Evolutionary conservation across 208 protist genomes (phyloP), one percentile per base, ranked within the genome.

Genomic region (Acanthamoeba comandoni): DNA sequence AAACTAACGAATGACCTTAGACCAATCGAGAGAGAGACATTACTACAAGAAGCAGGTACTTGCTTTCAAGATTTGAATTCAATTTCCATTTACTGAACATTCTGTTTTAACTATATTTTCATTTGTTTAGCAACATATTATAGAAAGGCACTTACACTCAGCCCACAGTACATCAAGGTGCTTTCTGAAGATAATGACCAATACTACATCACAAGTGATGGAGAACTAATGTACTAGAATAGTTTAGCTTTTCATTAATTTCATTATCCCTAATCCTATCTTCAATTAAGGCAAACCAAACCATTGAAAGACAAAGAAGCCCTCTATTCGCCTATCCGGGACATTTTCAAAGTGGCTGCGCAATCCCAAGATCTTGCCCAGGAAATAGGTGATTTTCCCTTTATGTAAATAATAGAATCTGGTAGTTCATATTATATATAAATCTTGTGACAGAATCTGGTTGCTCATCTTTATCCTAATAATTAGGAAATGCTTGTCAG

Each of bases 121-220:
- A n/a, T 17, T 29, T 17, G 17, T 31, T 24, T 60, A 87, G 79
- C 79, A 39, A 24, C 13, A 19, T 60, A 87, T 48, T 87, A 87
- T 19, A 35, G 57, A 24, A 62, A 65, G 57, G 79, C 79, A 12
- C 39, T 87, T 2, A 87, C 49, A 43, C 79, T 87, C 12, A 87
- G 67, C 13, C 79, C 79, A n/a, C 12, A 87, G 15, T 87, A 87
- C 79, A 39, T 87, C 35, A 64, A 35, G 12, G 52, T 67, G 1
- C 57, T 87, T 4, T 43, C 62, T 53, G 19, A 69, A 60, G 79
- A 87, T 60, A n/a, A 87, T 60, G 79, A 87, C 57, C 52, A 29
- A 8, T 19, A 39, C 17, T 87, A 87, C 79, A 51, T 87, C 29
- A 69, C 79, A 24, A n/a, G 48, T 43, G 57, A 87, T 26, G 79